A percentile compares a stretch with the other conserved stretches of the same genome.
Evolutionary conservation across 306 rosid species (phyloP).

Genomic region (Ziziphus jujuba): DNA sequence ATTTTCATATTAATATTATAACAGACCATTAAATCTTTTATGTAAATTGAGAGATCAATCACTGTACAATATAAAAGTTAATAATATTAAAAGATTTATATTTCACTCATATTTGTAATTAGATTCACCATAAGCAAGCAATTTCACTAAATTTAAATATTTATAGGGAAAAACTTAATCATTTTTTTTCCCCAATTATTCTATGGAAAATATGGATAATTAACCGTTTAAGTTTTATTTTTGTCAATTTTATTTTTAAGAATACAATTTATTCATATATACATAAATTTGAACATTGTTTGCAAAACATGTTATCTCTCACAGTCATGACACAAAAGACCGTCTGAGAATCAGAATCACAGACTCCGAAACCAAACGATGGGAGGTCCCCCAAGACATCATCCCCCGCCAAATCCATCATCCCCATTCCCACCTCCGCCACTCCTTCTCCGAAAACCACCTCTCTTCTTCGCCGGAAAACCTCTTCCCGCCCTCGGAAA

Average conservation of each 20-base stretch:
- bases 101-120: too few species aligned
- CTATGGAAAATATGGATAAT: too few species aligned
- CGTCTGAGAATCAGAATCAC: slow-evolving; percentile 58
- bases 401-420: slow-evolving; percentile 39
- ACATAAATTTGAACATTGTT: not conserved
- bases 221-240: too few species aligned
- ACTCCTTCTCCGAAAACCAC: slow-evolving; percentile 12
- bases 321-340: slow-evolving; percentile 55
- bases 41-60: too few species aligned
- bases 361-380: slow-evolving; percentile 49
- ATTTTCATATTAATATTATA: too few species aligned
- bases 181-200: too few species aligned
- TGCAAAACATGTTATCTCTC: not conserved
- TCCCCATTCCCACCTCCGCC: not conserved
- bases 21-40: too few species aligned
- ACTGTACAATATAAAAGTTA: too few species aligned
- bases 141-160: too few species aligned
- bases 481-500: not conserved
- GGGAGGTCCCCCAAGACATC: slow-evolving; percentile 69
- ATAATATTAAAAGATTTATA: too few species aligned
- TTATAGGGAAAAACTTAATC: too few species aligned
- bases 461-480: not conserved
- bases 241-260: not conserved
- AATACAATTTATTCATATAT: not conserved
- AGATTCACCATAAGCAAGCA: too few species aligned